A percentile compares a stretch with the other conserved stretches of the same genome.
These are phyloP conservation scores for Candida tammaniensis DNA, from an alignment of 805 yeast genomes.

Conservation along the genomic window DNA sequence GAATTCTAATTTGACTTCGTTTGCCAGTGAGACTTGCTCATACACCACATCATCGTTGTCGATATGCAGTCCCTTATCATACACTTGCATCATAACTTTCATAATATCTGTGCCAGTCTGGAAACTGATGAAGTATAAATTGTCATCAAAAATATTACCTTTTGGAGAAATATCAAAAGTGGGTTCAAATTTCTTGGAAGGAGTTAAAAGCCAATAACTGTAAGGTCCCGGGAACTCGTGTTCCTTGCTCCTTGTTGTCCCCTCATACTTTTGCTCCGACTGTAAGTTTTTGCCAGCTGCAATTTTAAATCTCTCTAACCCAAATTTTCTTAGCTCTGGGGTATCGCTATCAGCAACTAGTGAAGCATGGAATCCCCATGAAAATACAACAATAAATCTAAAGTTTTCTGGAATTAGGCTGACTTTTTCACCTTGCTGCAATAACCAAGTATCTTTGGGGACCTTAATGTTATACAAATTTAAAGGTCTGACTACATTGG, in stretches of 20 bases:
- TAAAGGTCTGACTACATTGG: conserved; percentile 27
- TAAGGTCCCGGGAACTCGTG: conserved; percentile 34
- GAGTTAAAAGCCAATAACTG: conserved; percentile 59
- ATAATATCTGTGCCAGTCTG: conserved; percentile 38
- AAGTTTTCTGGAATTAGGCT: conserved; percentile 16
- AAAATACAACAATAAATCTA: conserved; percentile 61
- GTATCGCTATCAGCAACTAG: conserved; percentile 78
- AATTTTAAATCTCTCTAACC: conserved; percentile 61
- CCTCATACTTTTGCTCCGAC: conserved; percentile 51
- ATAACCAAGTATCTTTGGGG: conserved; percentile 24
- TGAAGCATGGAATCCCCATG: conserved; percentile 87
- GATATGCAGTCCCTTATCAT: conserved; percentile 55
- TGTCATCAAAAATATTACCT: conserved; percentile 42
- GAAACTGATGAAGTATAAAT: conserved; percentile 48
- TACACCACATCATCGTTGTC: conserved; percentile 49
- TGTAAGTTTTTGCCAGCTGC: conserved; percentile 61
- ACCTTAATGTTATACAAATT: conserved; percentile 44
- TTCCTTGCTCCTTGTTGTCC: conserved; percentile 23
- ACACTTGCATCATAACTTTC: conserved; percentile 57
- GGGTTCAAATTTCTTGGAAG: conserved; percentile 56
- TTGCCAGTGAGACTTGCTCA: conserved; percentile 24
- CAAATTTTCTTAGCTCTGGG: conserved; percentile 61
- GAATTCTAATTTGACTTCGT: conserved; percentile 19
- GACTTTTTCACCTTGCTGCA: conserved; percentile 17
- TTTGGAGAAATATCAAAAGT: conserved; percentile 62